phyloP scores from a whole-genome alignment of 75 land plant genomes.

The Isoetes taiwanensis region DNA sequence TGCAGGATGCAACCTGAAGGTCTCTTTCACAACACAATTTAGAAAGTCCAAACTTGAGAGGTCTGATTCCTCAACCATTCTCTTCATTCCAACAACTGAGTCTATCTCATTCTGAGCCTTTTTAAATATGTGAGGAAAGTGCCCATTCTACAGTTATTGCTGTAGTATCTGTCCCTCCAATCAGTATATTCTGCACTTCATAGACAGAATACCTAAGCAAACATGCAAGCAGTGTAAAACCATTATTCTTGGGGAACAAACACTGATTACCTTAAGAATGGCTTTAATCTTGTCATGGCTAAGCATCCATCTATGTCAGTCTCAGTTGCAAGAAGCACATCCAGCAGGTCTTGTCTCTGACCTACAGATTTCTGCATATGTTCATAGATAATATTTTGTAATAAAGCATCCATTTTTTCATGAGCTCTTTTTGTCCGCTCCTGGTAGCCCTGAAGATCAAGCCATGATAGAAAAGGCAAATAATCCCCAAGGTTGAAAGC shows the following conservation, averaged over 20 bases:
- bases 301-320: conserved; percentile 22
- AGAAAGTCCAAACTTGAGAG: conserved; percentile 29
- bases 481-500: conserved; percentile 8
- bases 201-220: neutral
- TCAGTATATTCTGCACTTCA: conserved; percentile 23
- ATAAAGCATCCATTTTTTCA: neutral
- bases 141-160: conserved; percentile 35
- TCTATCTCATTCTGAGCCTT: conserved; percentile 32
- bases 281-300: conserved; percentile 28
- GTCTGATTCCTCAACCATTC: conserved; percentile 38
- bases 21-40: conserved; percentile 41
- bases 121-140: conserved; percentile 18
- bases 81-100: conserved; percentile 18
- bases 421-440: neutral
- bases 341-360: conserved; percentile 25
- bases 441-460: neutral
- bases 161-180: conserved; percentile 35
- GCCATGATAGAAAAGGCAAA: neutral
- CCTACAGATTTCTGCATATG: too few relatives aligned
- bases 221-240: neutral
- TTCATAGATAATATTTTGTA: neutral
- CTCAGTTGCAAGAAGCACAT: conserved; percentile 22
- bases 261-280: conserved; percentile 17
- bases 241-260: neutral
- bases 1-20: conserved; percentile 37